Evolutionary conservation across 2,329 filamentous ascomycete genomes (phyloP).

Genomic region (Sporothrix mexicana): DNA sequence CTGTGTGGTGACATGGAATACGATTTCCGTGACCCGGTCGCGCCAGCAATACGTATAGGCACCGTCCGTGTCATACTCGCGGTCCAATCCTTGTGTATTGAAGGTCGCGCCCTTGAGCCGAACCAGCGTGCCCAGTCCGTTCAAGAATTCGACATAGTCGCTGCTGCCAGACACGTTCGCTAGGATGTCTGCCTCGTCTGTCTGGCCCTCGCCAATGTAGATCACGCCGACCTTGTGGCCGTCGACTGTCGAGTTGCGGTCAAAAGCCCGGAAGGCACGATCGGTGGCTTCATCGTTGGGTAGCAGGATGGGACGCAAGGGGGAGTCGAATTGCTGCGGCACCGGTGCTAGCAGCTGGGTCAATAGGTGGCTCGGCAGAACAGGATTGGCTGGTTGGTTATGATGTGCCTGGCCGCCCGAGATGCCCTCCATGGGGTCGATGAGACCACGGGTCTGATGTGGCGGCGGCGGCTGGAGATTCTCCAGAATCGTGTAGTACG

Average conservation of each 20-base stretch:
- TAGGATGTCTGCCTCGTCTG: conserved; percentile 80
- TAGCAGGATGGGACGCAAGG: conserved; percentile 74
- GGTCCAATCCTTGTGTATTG: conserved; percentile 91
- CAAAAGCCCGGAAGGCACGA: conserved; percentile 80
- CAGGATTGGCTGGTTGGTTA: conserved; percentile 61
- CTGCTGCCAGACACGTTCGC: conserved; percentile 84
- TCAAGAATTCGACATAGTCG: conserved; percentile 86
- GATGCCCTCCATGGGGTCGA: conserved; percentile 26
- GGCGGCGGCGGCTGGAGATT: conserved; percentile 63
- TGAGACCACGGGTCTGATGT: conserved; percentile 51
- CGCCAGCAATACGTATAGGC: conserved; percentile 92
- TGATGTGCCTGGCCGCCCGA: conserved; percentile 37
- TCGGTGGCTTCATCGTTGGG: conserved; percentile 72
- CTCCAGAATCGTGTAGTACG: conserved; percentile 64
- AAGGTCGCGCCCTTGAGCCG: conserved; percentile 81
- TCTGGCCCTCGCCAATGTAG: conserved; percentile 89
- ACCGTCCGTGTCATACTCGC: conserved; percentile 77
- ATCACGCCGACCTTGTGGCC: conserved; percentile 95
- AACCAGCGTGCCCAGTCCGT: conserved; percentile 80
- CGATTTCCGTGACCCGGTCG: conserved; percentile 90
- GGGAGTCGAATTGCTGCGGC: conserved; percentile 61
- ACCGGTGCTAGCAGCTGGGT: conserved; percentile 71
- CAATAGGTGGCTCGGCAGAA: conserved; percentile 75
- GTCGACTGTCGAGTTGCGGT: conserved; percentile 87
- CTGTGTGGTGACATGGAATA: conserved; percentile 95